phyloP scores from a whole-genome alignment of 495 filamentous ascomycete species.

The Xylaria telfairii region DNA sequence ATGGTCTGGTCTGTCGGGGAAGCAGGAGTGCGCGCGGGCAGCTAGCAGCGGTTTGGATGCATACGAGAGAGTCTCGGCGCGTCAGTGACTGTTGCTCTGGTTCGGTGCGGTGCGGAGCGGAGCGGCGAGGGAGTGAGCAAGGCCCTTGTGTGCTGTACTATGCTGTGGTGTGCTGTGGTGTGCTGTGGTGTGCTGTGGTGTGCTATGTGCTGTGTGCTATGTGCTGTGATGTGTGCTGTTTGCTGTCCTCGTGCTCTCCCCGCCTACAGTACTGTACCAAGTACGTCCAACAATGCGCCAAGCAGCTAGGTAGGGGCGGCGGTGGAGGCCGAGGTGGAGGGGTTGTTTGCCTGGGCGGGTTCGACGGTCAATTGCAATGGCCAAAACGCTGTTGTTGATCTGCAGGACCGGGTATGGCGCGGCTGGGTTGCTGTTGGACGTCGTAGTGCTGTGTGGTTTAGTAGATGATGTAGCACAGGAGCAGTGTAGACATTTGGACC shows the following conservation, averaged over 20 bases:
- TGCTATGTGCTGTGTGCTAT: background rate
- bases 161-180: no score
- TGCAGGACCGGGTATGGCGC: background rate
- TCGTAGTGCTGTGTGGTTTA: background rate
- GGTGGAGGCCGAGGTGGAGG: conserved; percentile 5
- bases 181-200: no score
- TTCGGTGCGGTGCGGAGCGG: no score
- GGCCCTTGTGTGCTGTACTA: background rate
- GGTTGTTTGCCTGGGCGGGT: background rate
- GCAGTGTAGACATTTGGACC: background rate
- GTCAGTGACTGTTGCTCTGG: background rate
- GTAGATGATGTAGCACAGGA: conserved; percentile 13
- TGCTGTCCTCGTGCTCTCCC: conserved; percentile 17
- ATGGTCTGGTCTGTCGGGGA: conserved; percentile 35
- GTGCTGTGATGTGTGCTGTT: background rate
- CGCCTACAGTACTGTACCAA: conserved; percentile 2
- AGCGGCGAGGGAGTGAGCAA: background rate
- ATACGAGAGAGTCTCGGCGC: conserved; percentile 9
- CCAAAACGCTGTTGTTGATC: background rate
- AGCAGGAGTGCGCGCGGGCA: conserved; percentile 8
- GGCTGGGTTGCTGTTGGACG: background rate
- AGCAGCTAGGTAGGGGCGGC: background rate
- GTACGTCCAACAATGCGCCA: background rate
- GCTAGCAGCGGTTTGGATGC: background rate
- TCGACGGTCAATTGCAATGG: background rate